A percentile compares a stretch with the other conserved stretches of the same genome.
phyloP scores from a whole-genome alignment of 305 asterid genomes.

The Fraxinus dipetala region DNA sequence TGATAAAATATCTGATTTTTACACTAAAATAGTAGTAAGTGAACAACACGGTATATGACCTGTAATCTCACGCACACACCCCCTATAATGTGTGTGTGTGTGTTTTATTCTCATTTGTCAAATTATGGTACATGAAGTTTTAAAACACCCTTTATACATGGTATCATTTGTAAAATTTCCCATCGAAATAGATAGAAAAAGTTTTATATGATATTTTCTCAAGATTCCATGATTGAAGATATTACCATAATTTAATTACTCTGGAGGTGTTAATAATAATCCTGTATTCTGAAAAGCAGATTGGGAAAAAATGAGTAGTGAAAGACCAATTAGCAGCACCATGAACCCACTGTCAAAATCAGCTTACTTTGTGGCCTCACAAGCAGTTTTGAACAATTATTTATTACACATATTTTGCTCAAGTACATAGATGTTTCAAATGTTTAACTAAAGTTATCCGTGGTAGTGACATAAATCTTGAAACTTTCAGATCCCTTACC shows the following conservation, averaged over 20 bases:
- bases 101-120: not conserved
- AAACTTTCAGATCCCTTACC: conserved; percentile 82
- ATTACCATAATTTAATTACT: not conserved
- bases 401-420: not conserved
- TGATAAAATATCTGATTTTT: not conserved
- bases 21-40: not conserved
- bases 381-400: not conserved
- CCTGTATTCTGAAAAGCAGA: not conserved
- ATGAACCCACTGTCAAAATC: not conserved
- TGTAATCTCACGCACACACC: not conserved
- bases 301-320: not conserved
- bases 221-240: not conserved
- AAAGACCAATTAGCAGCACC: conserved; percentile 5
- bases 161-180: not conserved
- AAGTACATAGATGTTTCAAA: not conserved
- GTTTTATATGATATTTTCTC: not conserved
- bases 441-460: conserved; percentile 15
- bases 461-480: conserved; percentile 24
- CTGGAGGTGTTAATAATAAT: not conserved
- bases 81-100: not conserved
- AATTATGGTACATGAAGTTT: not conserved
- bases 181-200: not conserved
- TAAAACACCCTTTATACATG: not conserved
- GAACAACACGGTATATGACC: not conserved
- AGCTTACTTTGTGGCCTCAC: not conserved